Percentiles rank a stretch among this genome's conserved stretches.
Conservation (phyloP, 352 stramenopile species). For the Phytophthora capsici region DNA sequence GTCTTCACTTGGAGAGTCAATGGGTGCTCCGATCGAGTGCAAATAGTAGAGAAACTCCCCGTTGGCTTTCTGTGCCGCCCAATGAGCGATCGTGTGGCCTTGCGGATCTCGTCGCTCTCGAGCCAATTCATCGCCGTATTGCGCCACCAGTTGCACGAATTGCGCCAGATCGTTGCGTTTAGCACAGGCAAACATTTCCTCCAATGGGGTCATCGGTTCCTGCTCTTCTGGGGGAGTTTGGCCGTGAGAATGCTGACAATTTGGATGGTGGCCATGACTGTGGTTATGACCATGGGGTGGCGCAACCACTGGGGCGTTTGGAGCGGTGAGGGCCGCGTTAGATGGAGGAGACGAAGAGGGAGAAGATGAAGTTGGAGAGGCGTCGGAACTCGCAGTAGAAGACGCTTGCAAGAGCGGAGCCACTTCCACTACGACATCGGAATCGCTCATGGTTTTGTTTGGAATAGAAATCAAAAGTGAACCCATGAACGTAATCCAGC, state of each 20-base stretch:
- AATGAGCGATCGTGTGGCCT: conserved; percentile 79
- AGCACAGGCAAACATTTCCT: conserved; percentile 71
- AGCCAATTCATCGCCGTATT: conserved; percentile 50
- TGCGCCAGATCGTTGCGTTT: conserved; percentile 64
- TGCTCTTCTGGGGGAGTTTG: conserved; percentile 14
- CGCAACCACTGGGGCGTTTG: conserved; percentile 5
- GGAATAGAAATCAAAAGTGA: background rate
- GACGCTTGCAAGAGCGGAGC: conserved; percentile 17
- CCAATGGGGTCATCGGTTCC: conserved; percentile 44
- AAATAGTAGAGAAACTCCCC: conserved; percentile 68
- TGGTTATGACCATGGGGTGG: conserved; percentile 29
- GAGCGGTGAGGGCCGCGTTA: background rate
- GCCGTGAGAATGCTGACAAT: conserved; percentile 25
- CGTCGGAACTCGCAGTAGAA: background rate
- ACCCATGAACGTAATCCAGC: background rate
- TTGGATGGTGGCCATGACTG: conserved; percentile 30
- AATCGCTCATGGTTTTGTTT: conserved; percentile 19
- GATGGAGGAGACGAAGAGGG: conserved; percentile 4
- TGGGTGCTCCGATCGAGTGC: conserved; percentile 45
- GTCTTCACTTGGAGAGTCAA: conserved; percentile 65
- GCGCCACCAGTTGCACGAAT: conserved; percentile 56
- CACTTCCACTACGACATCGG: conserved; percentile 35
- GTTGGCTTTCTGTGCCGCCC: conserved; percentile 64
- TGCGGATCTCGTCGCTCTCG: conserved; percentile 51
- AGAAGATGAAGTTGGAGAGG: background rate